Base-by-base conservation (phyloP, 371 early-diverging fungal genomes). In the Lichtheimia corymbifera region DNA sequence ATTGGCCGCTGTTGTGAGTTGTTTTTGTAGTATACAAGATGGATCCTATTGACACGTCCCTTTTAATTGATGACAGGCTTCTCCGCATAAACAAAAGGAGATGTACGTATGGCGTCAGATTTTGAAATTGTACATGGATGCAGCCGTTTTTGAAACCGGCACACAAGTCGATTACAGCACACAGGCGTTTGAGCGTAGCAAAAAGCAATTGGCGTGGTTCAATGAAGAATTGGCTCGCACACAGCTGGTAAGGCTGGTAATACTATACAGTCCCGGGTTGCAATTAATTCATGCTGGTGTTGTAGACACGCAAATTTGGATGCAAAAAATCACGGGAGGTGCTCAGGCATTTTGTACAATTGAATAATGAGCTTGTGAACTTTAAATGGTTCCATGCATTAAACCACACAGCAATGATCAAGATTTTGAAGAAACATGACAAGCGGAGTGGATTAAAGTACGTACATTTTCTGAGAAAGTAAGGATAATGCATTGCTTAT, bases 341-440 rank as follows among this genome's bases (percentile, higher is more conserved):
- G 20, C 79, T 85, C 70, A 73, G 74, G 47, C 79, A 79, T 9
- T 88, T 89, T 51, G 67, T 85, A 22, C 68, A 82, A 52, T 67
- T 91, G 27, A 91, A 92, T 65, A 66, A 72, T n/a, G 84, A 89
- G 50, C 68, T 92, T 14, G 79, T 88, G 4, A 72, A 78, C 30
- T 79, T 90, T 70, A 84, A 85, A 51, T 84, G 83, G 47, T 88
- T 90, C 64, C 83, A 86, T 59, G 78, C 82, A 43, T 65, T 93
- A 54, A 93, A 93, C 70, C 82, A 84, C 35, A 88, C 84, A n/a
- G 91, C 91, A 4, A 83, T 92, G 70, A 80, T 81, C 41, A 93
- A 93, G 68, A 91, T 92, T 9, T 70, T 93, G 17, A 93, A 93
- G 71, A 92, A 92, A 64, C 91, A 92, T 55, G 93, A 93, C 70